Conservation (phyloP, 768 basidiomycete species). For the Auricularia sp. region DNA sequence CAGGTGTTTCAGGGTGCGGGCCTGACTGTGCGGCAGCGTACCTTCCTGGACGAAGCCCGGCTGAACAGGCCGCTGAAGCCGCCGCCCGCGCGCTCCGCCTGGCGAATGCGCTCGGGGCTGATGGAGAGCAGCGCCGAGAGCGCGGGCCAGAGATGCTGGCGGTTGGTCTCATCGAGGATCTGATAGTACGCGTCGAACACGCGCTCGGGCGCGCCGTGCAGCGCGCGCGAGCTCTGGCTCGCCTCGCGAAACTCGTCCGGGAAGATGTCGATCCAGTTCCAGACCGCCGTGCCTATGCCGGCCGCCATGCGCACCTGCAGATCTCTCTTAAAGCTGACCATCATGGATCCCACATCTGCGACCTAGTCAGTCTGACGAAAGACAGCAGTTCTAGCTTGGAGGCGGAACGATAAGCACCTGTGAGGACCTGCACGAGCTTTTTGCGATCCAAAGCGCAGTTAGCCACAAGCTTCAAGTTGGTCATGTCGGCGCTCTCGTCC, state of each 20-base stretch:
- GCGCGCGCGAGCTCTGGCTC: slow-evolving; percentile 45
- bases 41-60: neutral
- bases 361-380: neutral
- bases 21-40: neutral
- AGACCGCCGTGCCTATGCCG: slow-evolving; percentile 67
- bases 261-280: slow-evolving; percentile 83
- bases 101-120: slow-evolving; percentile 67
- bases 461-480: slow-evolving; percentile 70
- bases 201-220: slow-evolving; percentile 78
- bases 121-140: slow-evolving; percentile 65
- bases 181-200: slow-evolving; percentile 76
- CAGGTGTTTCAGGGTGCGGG: neutral
- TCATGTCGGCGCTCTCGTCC: slow-evolving; percentile 53
- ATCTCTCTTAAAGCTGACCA: slow-evolving; percentile 67
- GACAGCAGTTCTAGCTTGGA: neutral
- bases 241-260: slow-evolving; percentile 71
- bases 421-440: slow-evolving; percentile 60
- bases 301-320: slow-evolving; percentile 63
- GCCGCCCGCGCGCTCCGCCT: slow-evolving; percentile 14
- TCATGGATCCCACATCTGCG: slow-evolving; percentile 40
- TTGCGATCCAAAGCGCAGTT: slow-evolving; percentile 64
- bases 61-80: neutral
- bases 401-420: slow-evolving; percentile 15
- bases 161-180: slow-evolving; percentile 21
- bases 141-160: slow-evolving; percentile 64